phyloP scores from a whole-genome alignment of 2,329 filamentous ascomycete genomes.

The Diaporthe capsici region DNA sequence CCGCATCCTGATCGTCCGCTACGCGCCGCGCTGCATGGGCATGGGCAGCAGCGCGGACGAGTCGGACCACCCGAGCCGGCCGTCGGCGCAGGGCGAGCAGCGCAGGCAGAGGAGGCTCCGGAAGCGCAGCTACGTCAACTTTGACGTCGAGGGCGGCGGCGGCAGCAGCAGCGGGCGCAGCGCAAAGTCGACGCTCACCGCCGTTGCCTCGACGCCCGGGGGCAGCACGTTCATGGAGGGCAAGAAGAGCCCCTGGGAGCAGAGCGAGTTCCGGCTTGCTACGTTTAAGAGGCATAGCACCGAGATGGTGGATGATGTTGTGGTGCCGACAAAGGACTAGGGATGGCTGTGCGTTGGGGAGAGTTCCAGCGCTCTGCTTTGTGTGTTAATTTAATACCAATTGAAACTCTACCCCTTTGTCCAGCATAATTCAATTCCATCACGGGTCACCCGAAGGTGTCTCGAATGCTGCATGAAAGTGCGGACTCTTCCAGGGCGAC shows the following conservation, averaged over 20 bases:
- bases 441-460: not conserved
- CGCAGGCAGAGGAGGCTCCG: constrained; percentile 7
- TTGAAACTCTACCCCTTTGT: not conserved
- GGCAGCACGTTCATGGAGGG: not conserved
- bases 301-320: not conserved
- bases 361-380: not conserved
- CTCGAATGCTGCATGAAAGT: rapidly evolving
- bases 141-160: not conserved
- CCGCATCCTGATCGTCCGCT: constrained; percentile 49
- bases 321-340: not conserved
- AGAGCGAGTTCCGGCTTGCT: not conserved
- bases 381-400: not conserved
- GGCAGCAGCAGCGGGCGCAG: not conserved
- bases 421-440: rapidly evolving
- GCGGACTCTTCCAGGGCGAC: rapidly evolving
- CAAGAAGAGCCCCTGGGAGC: not conserved
- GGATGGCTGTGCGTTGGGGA: not conserved
- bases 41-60: constrained; percentile 13
- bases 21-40: constrained; percentile 14
- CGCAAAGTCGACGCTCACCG: not conserved
- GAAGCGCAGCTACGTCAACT: constrained; percentile 26
- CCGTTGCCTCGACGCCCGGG: not conserved
- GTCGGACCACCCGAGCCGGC: not conserved
- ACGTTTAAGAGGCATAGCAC: not conserved
- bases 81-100: not conserved